Conservation (phyloP, 2,329 filamentous ascomycete genomes). For the Fusarium sp. region DNA sequence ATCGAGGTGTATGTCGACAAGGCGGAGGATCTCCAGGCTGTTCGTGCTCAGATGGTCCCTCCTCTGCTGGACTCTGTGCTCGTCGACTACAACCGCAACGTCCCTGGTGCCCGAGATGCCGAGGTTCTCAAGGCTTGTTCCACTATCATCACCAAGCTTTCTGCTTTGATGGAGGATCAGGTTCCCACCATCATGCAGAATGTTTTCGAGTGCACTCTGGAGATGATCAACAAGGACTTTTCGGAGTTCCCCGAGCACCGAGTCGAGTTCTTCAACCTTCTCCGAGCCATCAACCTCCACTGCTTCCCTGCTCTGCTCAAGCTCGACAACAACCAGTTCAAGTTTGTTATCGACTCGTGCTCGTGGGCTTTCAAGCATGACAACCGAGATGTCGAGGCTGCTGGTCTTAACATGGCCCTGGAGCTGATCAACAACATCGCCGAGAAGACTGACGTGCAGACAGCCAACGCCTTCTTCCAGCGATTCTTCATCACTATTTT, state of each 20-base stretch:
- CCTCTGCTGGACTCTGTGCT: conserved; percentile 92
- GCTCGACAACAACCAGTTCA: conserved; percentile 95
- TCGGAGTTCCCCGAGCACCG: conserved; percentile 98
- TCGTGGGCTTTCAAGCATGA: conserved; percentile 99
- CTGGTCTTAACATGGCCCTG: conserved; percentile 96
- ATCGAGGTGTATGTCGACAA: conserved; percentile 99
- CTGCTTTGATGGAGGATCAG: conserved; percentile 97
- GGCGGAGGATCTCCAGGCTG: conserved; percentile 92
- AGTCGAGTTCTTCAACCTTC: conserved; percentile 98
- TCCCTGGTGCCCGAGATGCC: conserved; percentile 91
- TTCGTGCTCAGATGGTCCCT: conserved; percentile 94
- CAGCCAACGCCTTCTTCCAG: conserved; percentile 95
- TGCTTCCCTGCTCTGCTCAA: conserved; percentile 95
- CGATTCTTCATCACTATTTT: conserved; percentile 95
- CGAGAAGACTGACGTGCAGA: conserved; percentile 84
- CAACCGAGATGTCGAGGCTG: conserved; percentile 96
- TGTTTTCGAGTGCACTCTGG: conserved; percentile 96
- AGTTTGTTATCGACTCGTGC: conserved; percentile 98
- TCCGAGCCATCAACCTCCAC: conserved; percentile 94
- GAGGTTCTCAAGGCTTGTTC: conserved; percentile 98
- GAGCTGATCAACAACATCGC: conserved; percentile 98
- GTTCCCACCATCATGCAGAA: conserved; percentile 98
- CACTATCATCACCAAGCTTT: conserved; percentile 93
- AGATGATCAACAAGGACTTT: conserved; percentile 99
- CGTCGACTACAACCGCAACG: conserved; percentile 96